phyloP scores from a whole-genome alignment of 2,329 filamentous ascomycete genomes.

The Teratosphaeria viscida region DNA sequence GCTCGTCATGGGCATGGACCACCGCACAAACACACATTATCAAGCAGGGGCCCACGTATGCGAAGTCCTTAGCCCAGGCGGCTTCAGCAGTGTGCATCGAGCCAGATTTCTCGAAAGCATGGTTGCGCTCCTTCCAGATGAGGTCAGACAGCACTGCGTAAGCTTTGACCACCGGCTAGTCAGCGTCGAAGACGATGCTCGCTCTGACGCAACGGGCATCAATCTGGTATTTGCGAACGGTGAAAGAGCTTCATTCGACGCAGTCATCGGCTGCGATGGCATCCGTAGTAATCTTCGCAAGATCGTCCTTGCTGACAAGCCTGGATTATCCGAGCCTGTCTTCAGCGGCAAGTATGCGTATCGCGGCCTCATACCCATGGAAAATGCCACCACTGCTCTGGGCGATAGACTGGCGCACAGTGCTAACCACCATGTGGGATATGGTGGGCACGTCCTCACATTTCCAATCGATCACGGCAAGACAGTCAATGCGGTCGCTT shows the following conservation, averaged over 20 bases:
- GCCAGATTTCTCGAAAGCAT: conserved; percentile 41
- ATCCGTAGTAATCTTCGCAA: conserved; percentile 47
- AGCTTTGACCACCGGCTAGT: neutral
- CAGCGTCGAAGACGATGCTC: conserved; percentile 17
- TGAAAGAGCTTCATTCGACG: conserved; percentile 30
- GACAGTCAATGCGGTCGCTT: conserved; percentile 47
- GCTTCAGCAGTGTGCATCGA: conserved; percentile 26
- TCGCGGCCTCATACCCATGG: conserved; percentile 51
- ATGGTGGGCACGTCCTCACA: conserved; percentile 43
- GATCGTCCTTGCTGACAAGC: conserved; percentile 38
- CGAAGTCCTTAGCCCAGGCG: conserved; percentile 1
- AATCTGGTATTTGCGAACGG: conserved; percentile 35
- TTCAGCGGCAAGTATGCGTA: conserved; percentile 53
- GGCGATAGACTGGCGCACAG: conserved; percentile 40
- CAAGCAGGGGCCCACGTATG: conserved; percentile 8
- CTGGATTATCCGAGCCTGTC: conserved; percentile 34
- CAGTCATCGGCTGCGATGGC: conserved; percentile 53
- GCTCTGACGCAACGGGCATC: conserved; percentile 17
- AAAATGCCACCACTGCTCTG: conserved; percentile 37
- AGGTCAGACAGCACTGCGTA: conserved; percentile 11
- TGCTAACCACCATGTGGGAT: conserved; percentile 39
- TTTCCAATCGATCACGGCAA: conserved; percentile 49
- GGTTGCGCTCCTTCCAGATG: conserved; percentile 36
- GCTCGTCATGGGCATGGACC: conserved; percentile 22
- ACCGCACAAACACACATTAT: conserved; percentile 27